Evolutionary conservation across 2,329 filamentous ascomycete genomes (phyloP).

Genomic region (Paraphoma sp.): DNA sequence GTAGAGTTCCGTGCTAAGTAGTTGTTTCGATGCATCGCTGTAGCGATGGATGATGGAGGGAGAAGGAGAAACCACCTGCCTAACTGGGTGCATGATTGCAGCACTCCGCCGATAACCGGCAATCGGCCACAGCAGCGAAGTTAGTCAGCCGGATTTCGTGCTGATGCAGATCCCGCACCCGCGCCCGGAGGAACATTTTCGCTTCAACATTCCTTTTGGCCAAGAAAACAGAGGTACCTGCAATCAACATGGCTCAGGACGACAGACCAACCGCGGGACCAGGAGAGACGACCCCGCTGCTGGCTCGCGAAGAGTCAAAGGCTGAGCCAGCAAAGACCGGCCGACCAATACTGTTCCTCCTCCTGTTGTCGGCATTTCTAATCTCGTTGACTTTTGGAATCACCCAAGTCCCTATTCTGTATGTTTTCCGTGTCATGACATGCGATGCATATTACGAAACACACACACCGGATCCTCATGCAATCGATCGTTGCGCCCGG

Average conservation of each 20-base stretch:
- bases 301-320: conserved; percentile 15
- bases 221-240: neutral
- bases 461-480: conserved; percentile 55
- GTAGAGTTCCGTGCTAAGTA: too few relatives aligned
- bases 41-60: too few relatives aligned
- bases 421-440: conserved; percentile 74
- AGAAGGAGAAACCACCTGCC: neutral
- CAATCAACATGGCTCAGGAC: conserved; percentile 12
- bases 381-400: conserved; percentile 61
- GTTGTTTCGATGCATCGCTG: too few relatives aligned
- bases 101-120: conserved; percentile 6
- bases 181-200: neutral
- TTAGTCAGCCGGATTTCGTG: neutral
- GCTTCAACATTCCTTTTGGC: neutral
- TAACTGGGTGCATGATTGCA: neutral
- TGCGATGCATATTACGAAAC: conserved; percentile 72
- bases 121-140: neutral
- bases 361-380: conserved; percentile 66
- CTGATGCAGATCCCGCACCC: neutral
- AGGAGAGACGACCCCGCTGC: conserved; percentile 24
- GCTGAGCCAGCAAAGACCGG: conserved; percentile 14
- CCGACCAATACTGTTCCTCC: conserved; percentile 47
- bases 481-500: conserved; percentile 63
- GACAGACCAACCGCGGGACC: neutral
- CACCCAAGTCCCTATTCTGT: conserved; percentile 62